Percentiles rank a stretch among this genome's conserved stretches.
phyloP scores from a whole-genome alignment of 768 basidiomycete species.

The Suillus spraguei region DNA sequence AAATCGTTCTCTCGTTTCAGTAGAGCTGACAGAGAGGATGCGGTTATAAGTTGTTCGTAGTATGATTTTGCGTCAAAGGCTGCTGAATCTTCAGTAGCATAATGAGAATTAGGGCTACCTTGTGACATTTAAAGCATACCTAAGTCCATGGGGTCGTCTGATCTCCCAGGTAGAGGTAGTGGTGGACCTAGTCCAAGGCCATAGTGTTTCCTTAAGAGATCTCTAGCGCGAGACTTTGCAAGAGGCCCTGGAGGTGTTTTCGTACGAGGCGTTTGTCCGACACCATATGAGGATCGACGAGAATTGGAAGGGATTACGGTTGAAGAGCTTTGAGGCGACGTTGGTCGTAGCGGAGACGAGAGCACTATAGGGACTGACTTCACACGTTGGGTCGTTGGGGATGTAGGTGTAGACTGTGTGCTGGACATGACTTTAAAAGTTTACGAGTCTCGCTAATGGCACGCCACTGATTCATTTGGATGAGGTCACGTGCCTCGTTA shows the following conservation, averaged over 20 bases:
- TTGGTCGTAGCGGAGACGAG: conserved; percentile 49
- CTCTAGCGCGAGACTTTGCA: conserved; percentile 64
- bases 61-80: conserved; percentile 84
- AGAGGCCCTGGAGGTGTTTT: conserved; percentile 33
- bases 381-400: conserved; percentile 21
- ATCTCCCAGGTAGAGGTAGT: conserved; percentile 54
- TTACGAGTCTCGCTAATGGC: neutral
- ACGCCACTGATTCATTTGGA: neutral
- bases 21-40: conserved; percentile 69
- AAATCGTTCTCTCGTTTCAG: conserved; percentile 85
- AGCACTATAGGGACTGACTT: conserved; percentile 37
- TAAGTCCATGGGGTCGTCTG: conserved; percentile 80
- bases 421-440: conserved; percentile 6
- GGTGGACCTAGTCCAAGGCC: conserved; percentile 79
- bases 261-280: conserved; percentile 25
- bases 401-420: conserved; percentile 14
- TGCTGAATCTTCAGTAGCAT: conserved; percentile 59
- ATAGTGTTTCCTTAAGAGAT: conserved; percentile 85
- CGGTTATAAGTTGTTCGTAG: conserved; percentile 85
- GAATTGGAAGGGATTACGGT: conserved; percentile 18
- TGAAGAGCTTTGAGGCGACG: conserved; percentile 34
- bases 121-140: conserved; percentile 42
- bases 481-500: conserved; percentile 31
- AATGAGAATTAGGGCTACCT: conserved; percentile 1
- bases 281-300: conserved; percentile 17